Percentiles rank a stretch among this genome's conserved stretches.
These are phyloP conservation scores for Boletus eberwhitei DNA, from an alignment of 768 basidiomycete species.

Conservation along the genomic window DNA sequence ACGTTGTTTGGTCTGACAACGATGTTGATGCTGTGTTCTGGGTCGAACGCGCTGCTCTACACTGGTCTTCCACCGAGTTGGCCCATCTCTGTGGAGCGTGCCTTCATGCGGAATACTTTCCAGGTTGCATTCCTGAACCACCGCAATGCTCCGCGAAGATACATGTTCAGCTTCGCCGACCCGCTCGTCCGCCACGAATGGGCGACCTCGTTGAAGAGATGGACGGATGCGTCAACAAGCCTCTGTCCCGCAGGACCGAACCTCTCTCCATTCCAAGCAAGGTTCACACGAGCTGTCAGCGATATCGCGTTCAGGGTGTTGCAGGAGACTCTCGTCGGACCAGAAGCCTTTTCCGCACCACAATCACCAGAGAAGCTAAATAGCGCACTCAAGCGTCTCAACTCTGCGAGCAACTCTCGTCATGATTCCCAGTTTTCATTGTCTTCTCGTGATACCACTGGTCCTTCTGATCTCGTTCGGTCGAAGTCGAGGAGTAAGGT, in stretches of 20 bases:
- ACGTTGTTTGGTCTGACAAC: slow-evolving; percentile 76
- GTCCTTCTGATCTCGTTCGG: slow-evolving; percentile 44
- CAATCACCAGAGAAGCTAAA: slow-evolving; percentile 31
- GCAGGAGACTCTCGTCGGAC: slow-evolving; percentile 74
- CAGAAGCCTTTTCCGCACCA: slow-evolving; percentile 22
- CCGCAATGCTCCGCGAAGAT: slow-evolving; percentile 67
- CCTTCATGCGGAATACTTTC: slow-evolving; percentile 97
- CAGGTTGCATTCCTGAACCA: slow-evolving; percentile 82
- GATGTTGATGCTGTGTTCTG: slow-evolving; percentile 79
- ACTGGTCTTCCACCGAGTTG: slow-evolving; percentile 77
- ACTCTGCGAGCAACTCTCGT: slow-evolving; percentile 9
- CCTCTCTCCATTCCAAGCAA: slow-evolving; percentile 35
- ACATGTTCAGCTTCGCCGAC: slow-evolving; percentile 93
- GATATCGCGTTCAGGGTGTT: slow-evolving; percentile 78
- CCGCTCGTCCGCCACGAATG: slow-evolving; percentile 72
- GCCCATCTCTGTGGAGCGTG: slow-evolving; percentile 77
- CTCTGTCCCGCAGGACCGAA: slow-evolving; percentile 26
- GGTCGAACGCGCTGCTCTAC: slow-evolving; percentile 81
- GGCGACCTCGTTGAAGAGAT: slow-evolving; percentile 62
- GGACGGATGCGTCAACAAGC: slow-evolving; percentile 52
- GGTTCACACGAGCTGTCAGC: slow-evolving; percentile 65
- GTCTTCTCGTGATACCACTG: slow-evolving; percentile 22
- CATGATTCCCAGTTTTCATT: slow-evolving; percentile 25
- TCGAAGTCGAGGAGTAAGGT: slow-evolving; percentile 70
- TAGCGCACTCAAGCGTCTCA: slow-evolving; percentile 35